Conservation (phyloP, 768 basidiomycete genomes). For the Chlorophyllum brunneum region DNA sequence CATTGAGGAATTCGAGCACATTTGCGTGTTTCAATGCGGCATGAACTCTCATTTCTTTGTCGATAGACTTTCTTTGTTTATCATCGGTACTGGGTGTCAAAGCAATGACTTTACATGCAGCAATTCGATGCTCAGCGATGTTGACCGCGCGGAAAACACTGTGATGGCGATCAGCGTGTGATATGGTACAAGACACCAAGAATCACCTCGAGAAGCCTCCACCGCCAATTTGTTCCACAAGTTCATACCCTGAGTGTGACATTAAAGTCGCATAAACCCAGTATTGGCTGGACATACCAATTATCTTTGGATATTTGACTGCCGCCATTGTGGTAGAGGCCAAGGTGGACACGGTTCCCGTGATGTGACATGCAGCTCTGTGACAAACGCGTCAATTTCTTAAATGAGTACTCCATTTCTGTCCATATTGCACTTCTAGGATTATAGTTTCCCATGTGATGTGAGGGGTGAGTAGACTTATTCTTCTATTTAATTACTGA, state of each 20-base stretch:
- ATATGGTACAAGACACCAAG: background rate
- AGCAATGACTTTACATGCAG: conserved; percentile 83
- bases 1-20: conserved; percentile 81
- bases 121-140: conserved; percentile 57
- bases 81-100: conserved; percentile 62
- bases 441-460: too few species aligned
- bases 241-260: conserved; percentile 6
- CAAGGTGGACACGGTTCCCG: background rate
- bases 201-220: conserved; percentile 17
- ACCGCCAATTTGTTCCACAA: conserved; percentile 15
- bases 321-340: conserved; percentile 1
- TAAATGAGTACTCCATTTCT: too few species aligned
- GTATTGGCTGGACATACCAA: background rate
- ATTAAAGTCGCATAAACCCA: background rate
- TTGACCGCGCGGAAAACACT: conserved; percentile 87
- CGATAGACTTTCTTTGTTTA: conserved; percentile 70
- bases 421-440: too few species aligned
- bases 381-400: too few species aligned
- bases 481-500: too few species aligned
- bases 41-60: conserved; percentile 94
- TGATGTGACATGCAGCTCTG: too few species aligned
- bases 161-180: conserved; percentile 5
- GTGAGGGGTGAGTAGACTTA: too few species aligned
- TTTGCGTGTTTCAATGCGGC: conserved; percentile 71
- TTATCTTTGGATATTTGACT: conserved; percentile 9